Percentiles rank a stretch among this genome's conserved stretches.
phyloP scores from a whole-genome alignment of 768 basidiomycete species.

The Dendrothele bispora region DNA sequence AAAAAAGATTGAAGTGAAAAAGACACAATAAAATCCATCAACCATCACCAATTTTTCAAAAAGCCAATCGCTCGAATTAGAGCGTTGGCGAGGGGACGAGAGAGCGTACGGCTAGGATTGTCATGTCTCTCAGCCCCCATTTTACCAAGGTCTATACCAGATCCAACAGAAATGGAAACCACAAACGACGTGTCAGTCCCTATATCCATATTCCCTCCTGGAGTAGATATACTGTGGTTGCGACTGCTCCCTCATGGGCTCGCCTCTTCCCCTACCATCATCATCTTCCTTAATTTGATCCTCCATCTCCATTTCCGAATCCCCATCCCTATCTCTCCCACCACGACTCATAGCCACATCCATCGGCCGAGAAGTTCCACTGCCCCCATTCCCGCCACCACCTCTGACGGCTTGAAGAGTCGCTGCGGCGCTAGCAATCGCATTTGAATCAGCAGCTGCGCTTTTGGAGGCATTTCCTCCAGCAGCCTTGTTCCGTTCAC shows the following conservation, averaged over 20 bases:
- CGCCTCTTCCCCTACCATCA: neutral
- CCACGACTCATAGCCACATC: neutral
- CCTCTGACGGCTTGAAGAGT: neutral
- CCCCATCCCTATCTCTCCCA: neutral
- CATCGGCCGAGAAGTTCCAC: neutral
- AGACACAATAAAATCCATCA: neutral
- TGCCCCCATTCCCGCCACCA: neutral
- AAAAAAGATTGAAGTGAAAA: neutral
- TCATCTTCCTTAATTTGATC: neutral
- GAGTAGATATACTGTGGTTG: neutral
- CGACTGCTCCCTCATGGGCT: neutral
- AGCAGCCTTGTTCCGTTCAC: conserved; percentile 20
- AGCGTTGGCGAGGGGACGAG: too few species aligned
- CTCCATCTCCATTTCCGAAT: neutral
- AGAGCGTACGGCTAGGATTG: too few species aligned
- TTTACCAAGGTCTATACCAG: too few species aligned
- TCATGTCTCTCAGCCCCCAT: too few species aligned
- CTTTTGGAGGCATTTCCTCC: neutral
- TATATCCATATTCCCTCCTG: too few species aligned
- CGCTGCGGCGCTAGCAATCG: neutral
- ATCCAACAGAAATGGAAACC: neutral
- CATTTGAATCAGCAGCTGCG: neutral
- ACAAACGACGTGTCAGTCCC: too few species aligned
- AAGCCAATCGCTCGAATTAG: neutral
- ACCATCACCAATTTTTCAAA: neutral